These are phyloP conservation scores for Apium graveolens DNA, from an alignment of 129 eudicot species.

Conservation along the genomic window DNA sequence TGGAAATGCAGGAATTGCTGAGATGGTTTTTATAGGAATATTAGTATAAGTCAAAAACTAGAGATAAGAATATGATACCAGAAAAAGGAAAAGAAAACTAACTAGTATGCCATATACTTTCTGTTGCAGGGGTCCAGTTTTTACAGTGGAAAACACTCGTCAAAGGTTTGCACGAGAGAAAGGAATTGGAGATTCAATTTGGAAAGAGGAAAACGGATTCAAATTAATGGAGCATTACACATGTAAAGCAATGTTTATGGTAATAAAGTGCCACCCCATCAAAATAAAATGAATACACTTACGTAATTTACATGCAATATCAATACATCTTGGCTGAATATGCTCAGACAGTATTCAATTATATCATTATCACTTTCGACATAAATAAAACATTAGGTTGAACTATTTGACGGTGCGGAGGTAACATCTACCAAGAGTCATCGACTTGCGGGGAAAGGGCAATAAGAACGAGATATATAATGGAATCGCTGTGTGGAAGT, in stretches of 20 bases:
- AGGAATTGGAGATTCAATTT: not conserved
- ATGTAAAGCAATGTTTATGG: constrained; percentile 5
- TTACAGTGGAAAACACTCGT: constrained; percentile 5
- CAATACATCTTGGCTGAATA: not conserved
- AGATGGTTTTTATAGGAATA: constrained; percentile 3
- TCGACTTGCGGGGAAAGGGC: not conserved
- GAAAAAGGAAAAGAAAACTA: not conserved
- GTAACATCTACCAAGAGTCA: not conserved
- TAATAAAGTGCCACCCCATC: not conserved
- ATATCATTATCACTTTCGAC: not conserved
- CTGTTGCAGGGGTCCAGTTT: not conserved
- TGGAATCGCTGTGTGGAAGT: not conserved
- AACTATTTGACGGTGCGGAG: not conserved
- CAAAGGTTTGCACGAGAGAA: constrained; percentile 3
- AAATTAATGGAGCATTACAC: not conserved
- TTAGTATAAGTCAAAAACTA: not conserved
- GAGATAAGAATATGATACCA: constrained; percentile 9
- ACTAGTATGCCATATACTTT: not conserved
- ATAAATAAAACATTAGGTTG: not conserved
- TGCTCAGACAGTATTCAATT: not conserved
- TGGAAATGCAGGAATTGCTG: not conserved
- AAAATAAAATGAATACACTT: not conserved
- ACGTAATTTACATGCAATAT: not conserved
- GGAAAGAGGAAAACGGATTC: not conserved
- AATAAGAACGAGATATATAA: not conserved